These are phyloP conservation scores for Malus domestica DNA, from an alignment of 306 rosid species.

Conservation along the genomic window ASM211411v1 NC_041798.1:9414501-9415000, in stretches of 20 bases:
- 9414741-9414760: background rate
- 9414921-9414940: background rate
- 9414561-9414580: background rate
- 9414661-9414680: background rate
- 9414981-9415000: background rate
- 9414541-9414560: conserved; percentile 12
- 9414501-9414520: conserved; percentile 99
- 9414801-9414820: background rate
- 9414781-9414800: background rate
- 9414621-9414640: background rate
- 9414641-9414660: background rate
- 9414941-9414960: background rate
- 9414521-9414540: conserved; percentile 87
- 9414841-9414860: background rate
- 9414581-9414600: background rate
- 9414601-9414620: background rate
- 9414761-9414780: background rate
- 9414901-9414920: background rate
- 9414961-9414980: background rate
- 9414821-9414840: background rate
- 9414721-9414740: background rate
- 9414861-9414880: background rate
- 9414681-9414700: background rate
- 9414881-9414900: background rate
- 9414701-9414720: background rate